These are phyloP conservation scores for Sclerospora graminicola DNA, from an alignment of 352 stramenopile species.

Conservation along the genomic window DNA sequence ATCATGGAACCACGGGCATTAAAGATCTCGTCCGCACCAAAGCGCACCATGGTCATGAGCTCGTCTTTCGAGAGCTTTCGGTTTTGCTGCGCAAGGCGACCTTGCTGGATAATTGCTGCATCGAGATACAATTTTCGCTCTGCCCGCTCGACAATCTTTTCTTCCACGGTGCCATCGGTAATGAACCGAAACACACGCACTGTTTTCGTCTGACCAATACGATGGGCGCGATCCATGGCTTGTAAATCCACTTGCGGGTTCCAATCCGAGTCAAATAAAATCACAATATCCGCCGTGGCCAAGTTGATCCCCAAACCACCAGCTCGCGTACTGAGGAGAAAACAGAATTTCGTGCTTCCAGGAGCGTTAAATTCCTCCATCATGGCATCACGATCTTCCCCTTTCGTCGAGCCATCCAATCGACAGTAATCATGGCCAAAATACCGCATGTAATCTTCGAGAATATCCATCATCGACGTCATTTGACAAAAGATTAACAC, in stretches of 20 bases:
- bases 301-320: slow-evolving; percentile 98
- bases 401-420: slow-evolving; percentile 76
- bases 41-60: slow-evolving; percentile 95
- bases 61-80: slow-evolving; percentile 93
- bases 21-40: slow-evolving; percentile 85
- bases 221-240: slow-evolving; percentile 96
- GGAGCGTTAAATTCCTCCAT: slow-evolving; percentile 98
- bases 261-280: slow-evolving; percentile 97
- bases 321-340: slow-evolving; percentile 94
- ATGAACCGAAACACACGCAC: slow-evolving; percentile 98
- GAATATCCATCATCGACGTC: slow-evolving; percentile 98
- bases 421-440: slow-evolving; percentile 80
- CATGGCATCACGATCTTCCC: slow-evolving; percentile 76
- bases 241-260: slow-evolving; percentile 98
- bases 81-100: slow-evolving; percentile 89
- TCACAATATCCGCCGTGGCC: slow-evolving; percentile 97
- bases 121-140: slow-evolving; percentile 98
- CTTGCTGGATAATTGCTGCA: slow-evolving; percentile 98
- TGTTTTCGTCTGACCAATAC: slow-evolving; percentile 97
- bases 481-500: slow-evolving; percentile 99
- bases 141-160: slow-evolving; percentile 97
- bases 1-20: slow-evolving; percentile 83
- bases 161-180: slow-evolving; percentile 96
- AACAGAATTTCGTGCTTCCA: slow-evolving; percentile 95
- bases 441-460: slow-evolving; percentile 98